Percentiles rank a stretch among this genome's conserved stretches.
Conservation (phyloP, 1,139 yeast species). For the Yamadazyma kanchanaburiensis region DNA sequence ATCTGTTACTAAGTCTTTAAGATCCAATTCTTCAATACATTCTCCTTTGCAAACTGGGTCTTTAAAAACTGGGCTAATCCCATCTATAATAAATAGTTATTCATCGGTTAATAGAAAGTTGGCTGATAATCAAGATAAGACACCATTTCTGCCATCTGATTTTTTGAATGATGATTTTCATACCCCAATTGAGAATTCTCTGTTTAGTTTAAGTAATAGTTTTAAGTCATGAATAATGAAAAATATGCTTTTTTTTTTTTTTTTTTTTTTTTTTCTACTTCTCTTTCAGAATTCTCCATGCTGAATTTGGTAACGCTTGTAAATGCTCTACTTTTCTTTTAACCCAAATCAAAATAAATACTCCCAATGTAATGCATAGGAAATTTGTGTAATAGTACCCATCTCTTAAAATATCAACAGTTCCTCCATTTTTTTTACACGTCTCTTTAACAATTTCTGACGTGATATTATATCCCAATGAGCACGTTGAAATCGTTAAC, state of each 20-base stretch:
- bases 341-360: slow-evolving; percentile 68
- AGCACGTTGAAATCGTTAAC: slow-evolving; percentile 65
- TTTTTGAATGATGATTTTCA: slow-evolving; percentile 34
- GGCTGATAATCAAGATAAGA: slow-evolving; percentile 27
- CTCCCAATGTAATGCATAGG: slow-evolving; percentile 67
- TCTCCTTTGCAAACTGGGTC: too few species aligned
- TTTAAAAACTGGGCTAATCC: slow-evolving; percentile 35
- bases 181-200: slow-evolving; percentile 15
- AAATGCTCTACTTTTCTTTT: slow-evolving; percentile 53
- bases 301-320: slow-evolving; percentile 60
- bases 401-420: slow-evolving; percentile 55
- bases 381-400: slow-evolving; percentile 82
- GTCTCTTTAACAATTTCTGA: slow-evolving; percentile 36
- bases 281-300: slow-evolving; percentile 57
- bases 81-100: slow-evolving; percentile 40
- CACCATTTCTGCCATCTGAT: slow-evolving; percentile 44
- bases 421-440: slow-evolving; percentile 57
- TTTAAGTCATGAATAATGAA: background rate
- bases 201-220: slow-evolving; percentile 8
- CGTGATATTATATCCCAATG: slow-evolving; percentile 15
- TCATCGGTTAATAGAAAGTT: slow-evolving; percentile 37
- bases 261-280: slow-evolving; percentile 2
- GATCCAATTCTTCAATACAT: slow-evolving; percentile 8
- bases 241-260: background rate
- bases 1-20: slow-evolving; percentile 6